Conservation (phyloP, 2,329 filamentous ascomycete genomes). For the Fulvia fulva region DNA sequence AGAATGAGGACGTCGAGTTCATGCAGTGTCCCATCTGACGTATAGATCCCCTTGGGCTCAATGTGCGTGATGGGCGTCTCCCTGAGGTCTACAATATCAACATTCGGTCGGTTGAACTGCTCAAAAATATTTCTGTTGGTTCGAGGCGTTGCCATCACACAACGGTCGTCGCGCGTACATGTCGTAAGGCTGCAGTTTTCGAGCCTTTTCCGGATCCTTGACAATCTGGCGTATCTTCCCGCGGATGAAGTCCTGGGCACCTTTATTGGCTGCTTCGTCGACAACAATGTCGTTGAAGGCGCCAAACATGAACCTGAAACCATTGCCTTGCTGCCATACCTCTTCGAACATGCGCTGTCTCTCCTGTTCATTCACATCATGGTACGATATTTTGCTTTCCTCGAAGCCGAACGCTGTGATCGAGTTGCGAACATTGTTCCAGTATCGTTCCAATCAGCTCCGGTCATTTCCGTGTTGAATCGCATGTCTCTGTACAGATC, state of each 20-base stretch:
- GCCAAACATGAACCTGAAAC: conserved; percentile 54
- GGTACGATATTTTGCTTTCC: conserved; percentile 25
- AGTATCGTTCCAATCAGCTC: conserved; percentile 26
- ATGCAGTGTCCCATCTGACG: conserved; percentile 35
- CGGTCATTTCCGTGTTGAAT: conserved; percentile 20
- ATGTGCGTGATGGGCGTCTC: conserved; percentile 43
- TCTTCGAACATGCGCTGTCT: conserved; percentile 47
- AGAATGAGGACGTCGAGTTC: conserved; percentile 45
- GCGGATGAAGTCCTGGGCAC: conserved; percentile 54
- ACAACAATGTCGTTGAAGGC: conserved; percentile 53
- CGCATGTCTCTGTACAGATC: conserved; percentile 19
- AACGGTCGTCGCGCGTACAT: conserved; percentile 44
- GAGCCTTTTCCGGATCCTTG: conserved; percentile 45
- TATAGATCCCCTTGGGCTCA: conserved; percentile 51
- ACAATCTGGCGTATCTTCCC: conserved; percentile 51
- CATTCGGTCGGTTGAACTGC: conserved; percentile 41
- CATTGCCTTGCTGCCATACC: conserved; percentile 48
- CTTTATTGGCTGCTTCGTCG: conserved; percentile 47
- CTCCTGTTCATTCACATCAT: conserved; percentile 31
- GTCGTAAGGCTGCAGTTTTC: conserved; percentile 51
- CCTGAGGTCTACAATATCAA: conserved; percentile 42
- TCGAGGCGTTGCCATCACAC: conserved; percentile 33
- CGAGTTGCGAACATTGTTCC: conserved; percentile 27
- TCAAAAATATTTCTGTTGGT: conserved; percentile 48
- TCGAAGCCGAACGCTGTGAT: conserved; percentile 35